Percentiles rank a stretch among this genome's conserved stretches.
These are phyloP conservation scores for Amauroascus verrucosus DNA, from an alignment of 2,329 filamentous ascomycete species.

Conservation along the genomic window DNA sequence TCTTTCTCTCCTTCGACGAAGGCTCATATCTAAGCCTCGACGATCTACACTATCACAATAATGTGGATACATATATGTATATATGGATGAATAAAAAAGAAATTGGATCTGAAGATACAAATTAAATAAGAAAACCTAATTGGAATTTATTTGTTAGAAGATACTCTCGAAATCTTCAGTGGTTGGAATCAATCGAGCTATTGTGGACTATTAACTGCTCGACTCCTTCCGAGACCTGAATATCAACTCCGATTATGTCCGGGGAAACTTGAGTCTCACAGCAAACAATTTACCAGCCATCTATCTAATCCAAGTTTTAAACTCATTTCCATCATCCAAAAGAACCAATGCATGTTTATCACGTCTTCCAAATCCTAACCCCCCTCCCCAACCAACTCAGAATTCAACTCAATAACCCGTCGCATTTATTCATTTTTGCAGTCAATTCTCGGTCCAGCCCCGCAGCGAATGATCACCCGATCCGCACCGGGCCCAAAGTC, in stretches of 20 bases:
- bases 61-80: neutral
- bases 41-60: neutral
- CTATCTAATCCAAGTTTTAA: too few relatives aligned
- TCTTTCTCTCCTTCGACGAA: neutral
- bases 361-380: too few relatives aligned
- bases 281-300: too few relatives aligned
- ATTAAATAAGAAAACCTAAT: neutral
- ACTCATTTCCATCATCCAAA: too few relatives aligned
- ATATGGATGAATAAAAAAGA: slow-evolving; percentile 6
- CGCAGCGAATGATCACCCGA: slow-evolving; percentile 8
- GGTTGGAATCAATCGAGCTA: neutral
- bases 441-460: slow-evolving; percentile 1
- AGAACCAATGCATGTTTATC: too few relatives aligned
- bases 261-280: too few relatives aligned
- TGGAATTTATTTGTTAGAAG: neutral
- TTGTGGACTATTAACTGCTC: too few relatives aligned
- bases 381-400: neutral
- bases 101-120: neutral
- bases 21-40: neutral
- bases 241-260: too few relatives aligned
- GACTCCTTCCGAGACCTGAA: too few relatives aligned
- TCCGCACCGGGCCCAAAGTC: slow-evolving; percentile 7
- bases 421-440: slow-evolving; percentile 1
- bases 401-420: too few relatives aligned
- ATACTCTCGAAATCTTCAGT: neutral